Conservation (phyloP, 768 basidiomycete genomes). For the Gloeopeniophorella convolvens region DNA sequence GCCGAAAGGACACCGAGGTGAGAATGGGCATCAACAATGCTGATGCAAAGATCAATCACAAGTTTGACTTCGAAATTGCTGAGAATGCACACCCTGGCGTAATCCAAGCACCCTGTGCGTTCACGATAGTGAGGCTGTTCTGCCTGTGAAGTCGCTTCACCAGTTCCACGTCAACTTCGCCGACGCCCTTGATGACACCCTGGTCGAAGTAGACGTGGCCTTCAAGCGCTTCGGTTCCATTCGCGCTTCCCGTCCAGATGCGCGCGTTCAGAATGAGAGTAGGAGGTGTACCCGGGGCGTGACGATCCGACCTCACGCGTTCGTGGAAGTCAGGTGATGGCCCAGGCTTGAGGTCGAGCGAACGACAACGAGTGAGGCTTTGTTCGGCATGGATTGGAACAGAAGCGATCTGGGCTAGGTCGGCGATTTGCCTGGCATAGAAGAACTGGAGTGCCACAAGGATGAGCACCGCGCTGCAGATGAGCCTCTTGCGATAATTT, state of each 20-base stretch:
- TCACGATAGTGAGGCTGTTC: constrained; percentile 33
- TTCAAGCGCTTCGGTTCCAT: constrained; percentile 50
- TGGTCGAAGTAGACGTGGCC: constrained; percentile 58
- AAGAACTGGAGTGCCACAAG: constrained; percentile 5
- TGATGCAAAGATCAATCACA: constrained; percentile 12
- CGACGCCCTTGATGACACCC: constrained; percentile 56
- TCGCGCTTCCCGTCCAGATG: constrained; percentile 66
- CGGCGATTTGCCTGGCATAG: not conserved
- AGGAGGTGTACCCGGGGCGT: constrained; percentile 44
- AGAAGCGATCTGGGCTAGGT: not conserved
- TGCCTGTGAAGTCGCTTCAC: not conserved
- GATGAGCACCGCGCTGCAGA: not conserved
- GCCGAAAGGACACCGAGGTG: constrained; percentile 41
- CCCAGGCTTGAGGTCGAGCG: constrained; percentile 32
- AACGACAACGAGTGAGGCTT: constrained; percentile 30
- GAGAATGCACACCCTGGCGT: constrained; percentile 37
- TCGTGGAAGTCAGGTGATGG: constrained; percentile 31
- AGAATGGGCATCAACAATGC: constrained; percentile 51
- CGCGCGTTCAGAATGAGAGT: constrained; percentile 61
- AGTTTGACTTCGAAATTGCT: not conserved
- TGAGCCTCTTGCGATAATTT: not conserved
- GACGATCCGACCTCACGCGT: constrained; percentile 45
- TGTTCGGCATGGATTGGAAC: constrained; percentile 15
- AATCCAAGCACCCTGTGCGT: constrained; percentile 62
- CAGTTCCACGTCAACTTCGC: constrained; percentile 23